A percentile compares a stretch with the other conserved stretches of the same genome.
These are phyloP conservation scores for Fusarium sp. DNA, from an alignment of 2,329 filamentous ascomycete species.

Conservation along the genomic window DNA sequence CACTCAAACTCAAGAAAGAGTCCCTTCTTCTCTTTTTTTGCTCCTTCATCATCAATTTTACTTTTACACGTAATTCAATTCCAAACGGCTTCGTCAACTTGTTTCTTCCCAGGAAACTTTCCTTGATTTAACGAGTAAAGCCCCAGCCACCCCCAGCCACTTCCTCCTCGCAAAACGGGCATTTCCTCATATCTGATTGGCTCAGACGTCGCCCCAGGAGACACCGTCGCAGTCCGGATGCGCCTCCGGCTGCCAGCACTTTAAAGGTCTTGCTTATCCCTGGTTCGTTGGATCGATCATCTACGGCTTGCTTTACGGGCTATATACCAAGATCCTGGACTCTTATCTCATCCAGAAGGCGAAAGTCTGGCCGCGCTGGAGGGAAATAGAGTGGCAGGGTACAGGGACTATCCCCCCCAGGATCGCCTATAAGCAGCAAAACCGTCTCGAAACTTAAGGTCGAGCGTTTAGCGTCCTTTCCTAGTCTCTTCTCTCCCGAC, in stretches of 20 bases:
- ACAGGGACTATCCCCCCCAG: neutral
- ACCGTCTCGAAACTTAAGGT: conserved; percentile 8
- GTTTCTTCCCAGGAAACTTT: conserved; percentile 11
- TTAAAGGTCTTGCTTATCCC: conserved; percentile 29
- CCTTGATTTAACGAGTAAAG: conserved; percentile 1
- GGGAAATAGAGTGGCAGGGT: conserved; percentile 36
- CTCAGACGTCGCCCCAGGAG: conserved; percentile 29
- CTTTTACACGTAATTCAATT: neutral
- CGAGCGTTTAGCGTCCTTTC: conserved; percentile 9
- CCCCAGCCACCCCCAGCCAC: conserved; percentile 28
- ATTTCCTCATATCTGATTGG: conserved; percentile 18
- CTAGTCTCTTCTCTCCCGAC: conserved; percentile 7
- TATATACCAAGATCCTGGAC: conserved; percentile 20
- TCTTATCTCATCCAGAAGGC: conserved; percentile 21
- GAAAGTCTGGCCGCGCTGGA: conserved; percentile 5
- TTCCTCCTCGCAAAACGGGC: conserved; percentile 17
- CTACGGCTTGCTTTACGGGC: conserved; percentile 6
- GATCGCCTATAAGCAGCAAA: conserved; percentile 27
- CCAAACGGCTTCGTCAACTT: neutral
- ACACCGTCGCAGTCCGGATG: conserved; percentile 30
- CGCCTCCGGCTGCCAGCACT: conserved; percentile 38
- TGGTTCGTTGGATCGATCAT: conserved; percentile 26
- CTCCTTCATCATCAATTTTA: neutral
- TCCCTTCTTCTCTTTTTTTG: neutral
- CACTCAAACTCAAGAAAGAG: neutral